phyloP scores from a whole-genome alignment of 208 protist species.

The Leishmania amazonensis region DNA sequence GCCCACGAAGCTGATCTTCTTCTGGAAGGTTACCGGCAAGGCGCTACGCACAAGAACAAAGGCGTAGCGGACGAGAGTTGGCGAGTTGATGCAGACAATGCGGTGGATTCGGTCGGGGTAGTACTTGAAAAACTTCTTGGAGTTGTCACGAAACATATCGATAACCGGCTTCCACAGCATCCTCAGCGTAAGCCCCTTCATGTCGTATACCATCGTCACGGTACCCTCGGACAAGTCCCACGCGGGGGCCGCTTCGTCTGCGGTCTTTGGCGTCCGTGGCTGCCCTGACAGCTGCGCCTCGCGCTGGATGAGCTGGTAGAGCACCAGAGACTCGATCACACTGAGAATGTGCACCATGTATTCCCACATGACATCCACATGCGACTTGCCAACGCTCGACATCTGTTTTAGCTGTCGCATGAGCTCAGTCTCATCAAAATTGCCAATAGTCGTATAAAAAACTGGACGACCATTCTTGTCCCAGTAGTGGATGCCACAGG shows the following conservation, averaged over 20 bases:
- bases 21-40: slow-evolving; percentile 26
- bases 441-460: slow-evolving; percentile 43
- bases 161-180: slow-evolving; percentile 41
- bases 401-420: slow-evolving; percentile 37
- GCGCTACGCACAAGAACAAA: slow-evolving; percentile 29
- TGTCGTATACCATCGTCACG: slow-evolving; percentile 32
- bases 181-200: slow-evolving; percentile 39
- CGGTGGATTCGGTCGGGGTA: slow-evolving; percentile 63
- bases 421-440: slow-evolving; percentile 27
- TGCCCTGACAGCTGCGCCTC: slow-evolving; percentile 1
- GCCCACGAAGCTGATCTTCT: slow-evolving; percentile 51
- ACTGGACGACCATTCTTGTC: slow-evolving; percentile 68
- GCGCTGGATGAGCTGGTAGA: slow-evolving; percentile 37
- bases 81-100: slow-evolving; percentile 58
- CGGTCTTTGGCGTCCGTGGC: too few species aligned
- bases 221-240: slow-evolving; percentile 21
- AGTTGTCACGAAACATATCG: slow-evolving; percentile 28
- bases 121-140: slow-evolving; percentile 38
- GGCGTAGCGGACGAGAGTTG: slow-evolving; percentile 25
- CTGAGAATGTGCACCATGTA: slow-evolving; percentile 49
- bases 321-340: slow-evolving; percentile 38
- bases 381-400: slow-evolving; percentile 33
- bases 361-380: slow-evolving; percentile 40
- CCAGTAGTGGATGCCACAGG: slow-evolving; percentile 64
- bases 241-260: neutral